A percentile compares a stretch with the other conserved stretches of the same genome.
phyloP scores from a whole-genome alignment of 2,329 filamentous ascomycete genomes.

The Aspergillus sp. region DNA sequence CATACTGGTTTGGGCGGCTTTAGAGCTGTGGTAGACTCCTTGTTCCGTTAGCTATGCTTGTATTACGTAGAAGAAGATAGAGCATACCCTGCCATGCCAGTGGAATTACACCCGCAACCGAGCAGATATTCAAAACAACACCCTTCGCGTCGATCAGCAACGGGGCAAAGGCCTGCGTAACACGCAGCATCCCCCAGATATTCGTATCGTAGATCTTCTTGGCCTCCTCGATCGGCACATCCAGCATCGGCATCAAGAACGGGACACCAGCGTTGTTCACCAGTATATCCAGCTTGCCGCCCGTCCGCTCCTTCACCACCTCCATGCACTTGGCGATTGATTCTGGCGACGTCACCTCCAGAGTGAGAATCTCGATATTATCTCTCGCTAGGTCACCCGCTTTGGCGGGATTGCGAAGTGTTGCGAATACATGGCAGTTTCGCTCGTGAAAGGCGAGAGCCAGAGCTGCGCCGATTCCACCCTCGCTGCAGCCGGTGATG shows the following conservation, averaged over 20 bases:
- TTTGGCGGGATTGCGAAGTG: conserved; percentile 28
- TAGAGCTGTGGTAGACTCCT: conserved; percentile 18
- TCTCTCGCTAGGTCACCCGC: conserved; percentile 17
- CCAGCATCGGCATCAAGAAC: conserved; percentile 33
- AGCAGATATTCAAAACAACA: conserved; percentile 22
- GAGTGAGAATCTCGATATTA: conserved; percentile 21
- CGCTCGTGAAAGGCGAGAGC: conserved; percentile 29
- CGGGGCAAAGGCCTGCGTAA: conserved; percentile 34
- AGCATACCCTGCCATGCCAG: conserved; percentile 1
- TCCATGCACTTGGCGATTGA: conserved; percentile 25
- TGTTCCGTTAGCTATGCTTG: conserved; percentile 19
- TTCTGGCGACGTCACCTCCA: conserved; percentile 25
- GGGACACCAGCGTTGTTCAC: conserved; percentile 42
- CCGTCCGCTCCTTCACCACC: conserved; percentile 19
- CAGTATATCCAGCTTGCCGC: conserved; percentile 33
- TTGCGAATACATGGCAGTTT: conserved; percentile 36
- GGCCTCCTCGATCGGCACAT: conserved; percentile 29
- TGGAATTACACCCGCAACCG: conserved; percentile 10
- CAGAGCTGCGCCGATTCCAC: conserved; percentile 37
- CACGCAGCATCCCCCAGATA: conserved; percentile 32
- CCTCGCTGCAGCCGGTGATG: conserved; percentile 36
- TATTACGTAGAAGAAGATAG: no score
- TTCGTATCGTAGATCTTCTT: conserved; percentile 40
- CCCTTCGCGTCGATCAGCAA: conserved; percentile 21
- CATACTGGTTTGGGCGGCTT: conserved; percentile 17